Evolutionary conservation across 176 grass and related monocot genomes (phyloP), one percentile per base, ranked within the genome.

Genomic region (Tillandsia leiboldiana): DNA sequence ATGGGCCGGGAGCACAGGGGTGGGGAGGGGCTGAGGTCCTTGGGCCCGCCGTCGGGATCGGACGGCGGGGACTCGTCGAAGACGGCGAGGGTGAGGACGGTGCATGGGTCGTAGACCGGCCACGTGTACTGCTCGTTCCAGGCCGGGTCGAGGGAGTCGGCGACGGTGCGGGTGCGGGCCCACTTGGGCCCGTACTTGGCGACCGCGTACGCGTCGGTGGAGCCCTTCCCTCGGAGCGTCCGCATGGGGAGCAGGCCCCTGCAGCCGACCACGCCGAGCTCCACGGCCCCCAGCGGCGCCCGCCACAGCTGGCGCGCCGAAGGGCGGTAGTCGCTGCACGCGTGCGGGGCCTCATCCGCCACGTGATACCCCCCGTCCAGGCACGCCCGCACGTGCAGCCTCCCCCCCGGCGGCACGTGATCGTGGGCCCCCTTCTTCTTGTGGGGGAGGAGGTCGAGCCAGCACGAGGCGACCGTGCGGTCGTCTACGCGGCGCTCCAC

Each of bases 81-180:
- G 2, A 97, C 89, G 49, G 76, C 93, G 23, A 97, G 67, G 10
- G 86, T 90, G 73, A 96, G 89, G 63, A 97, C 88, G 49, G 93
- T 97, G 77, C 83, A 97, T 0, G 89, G 86, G 64, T 97, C 93
- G 51, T 90, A 97, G 23, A 97, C 79, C 1, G 86, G 89, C 89
- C 89, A 97, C 48, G 93, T 97, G 81, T 92, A 97, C 84, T 97
- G 93, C 79, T 97, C 93, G 70, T 97, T 97, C 89, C 89, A 92
- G 14, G 89, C 81, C 51, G 93, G 89, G 53, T 92, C 93, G 68
- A 82, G 92, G 81, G 86, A 83, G 73, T 97, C 86, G 27, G 86
- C 66, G 50, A 89, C 75, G 51, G 93, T 97, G 74, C 93, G 89
- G 47, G 89, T 97, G 53, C 93, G 87, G 14, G 86, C 89, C 93